A percentile compares a stretch with the other conserved stretches of the same genome.
These are phyloP conservation scores for Metschnikowia amazonensis DNA, from an alignment of 805 yeast species.

Conservation along the genomic window DNA sequence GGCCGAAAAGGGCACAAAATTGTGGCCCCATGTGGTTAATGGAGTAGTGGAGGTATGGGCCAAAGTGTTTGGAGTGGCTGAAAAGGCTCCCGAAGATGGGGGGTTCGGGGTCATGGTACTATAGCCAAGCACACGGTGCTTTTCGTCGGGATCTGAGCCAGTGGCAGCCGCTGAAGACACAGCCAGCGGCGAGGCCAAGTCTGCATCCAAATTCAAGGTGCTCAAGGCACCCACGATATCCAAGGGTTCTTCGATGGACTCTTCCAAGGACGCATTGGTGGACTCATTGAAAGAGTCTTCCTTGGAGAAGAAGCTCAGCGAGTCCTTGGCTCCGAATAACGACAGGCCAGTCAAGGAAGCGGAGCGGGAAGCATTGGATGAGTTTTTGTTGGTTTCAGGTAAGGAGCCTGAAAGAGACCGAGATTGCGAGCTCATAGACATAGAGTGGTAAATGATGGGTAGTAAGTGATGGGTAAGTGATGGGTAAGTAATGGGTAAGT, in stretches of 20 bases:
- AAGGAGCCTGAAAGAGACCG: constrained; percentile 21
- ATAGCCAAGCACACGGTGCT: constrained; percentile 14
- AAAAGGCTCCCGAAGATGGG: constrained; percentile 20
- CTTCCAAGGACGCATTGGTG: constrained; percentile 10
- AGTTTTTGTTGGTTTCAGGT: constrained; percentile 9
- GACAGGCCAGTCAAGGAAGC: constrained; percentile 22
- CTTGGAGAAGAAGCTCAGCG: constrained; percentile 23
- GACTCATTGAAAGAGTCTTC: constrained; percentile 15
- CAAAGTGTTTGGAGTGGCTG: constrained; percentile 11
- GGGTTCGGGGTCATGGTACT: constrained; percentile 29
- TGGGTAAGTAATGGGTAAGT: too few relatives aligned
- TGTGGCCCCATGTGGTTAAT: constrained; percentile 32
- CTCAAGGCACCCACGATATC: constrained; percentile 49
- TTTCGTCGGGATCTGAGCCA: neutral
- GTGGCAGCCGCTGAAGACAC: neutral
- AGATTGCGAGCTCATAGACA: constrained; percentile 17
- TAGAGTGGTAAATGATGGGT: too few relatives aligned
- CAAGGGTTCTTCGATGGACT: constrained; percentile 21
- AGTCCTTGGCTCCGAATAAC: constrained; percentile 8
- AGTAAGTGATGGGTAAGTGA: too few relatives aligned
- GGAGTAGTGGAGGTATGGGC: constrained; percentile 22
- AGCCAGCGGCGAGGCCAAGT: constrained; percentile 18
- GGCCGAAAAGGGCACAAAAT: constrained; percentile 33
- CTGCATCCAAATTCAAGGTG: constrained; percentile 44
- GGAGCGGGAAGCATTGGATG: constrained; percentile 14